phyloP scores from a whole-genome alignment of 179 eudicot species.

The Gypsophila paniculata region DNA sequence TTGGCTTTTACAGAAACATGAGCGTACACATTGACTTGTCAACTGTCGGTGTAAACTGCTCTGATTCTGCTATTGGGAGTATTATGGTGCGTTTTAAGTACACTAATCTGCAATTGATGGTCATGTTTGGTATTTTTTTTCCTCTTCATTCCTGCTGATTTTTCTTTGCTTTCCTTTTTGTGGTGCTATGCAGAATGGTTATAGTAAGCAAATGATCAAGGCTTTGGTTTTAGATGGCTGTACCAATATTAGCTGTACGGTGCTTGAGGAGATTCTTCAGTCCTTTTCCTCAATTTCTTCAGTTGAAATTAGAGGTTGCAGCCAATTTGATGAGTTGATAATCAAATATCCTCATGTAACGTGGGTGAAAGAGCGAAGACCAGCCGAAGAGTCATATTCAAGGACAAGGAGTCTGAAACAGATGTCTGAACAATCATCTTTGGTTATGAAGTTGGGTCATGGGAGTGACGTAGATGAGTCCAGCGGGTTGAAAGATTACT shows the following conservation, averaged over 20 bases:
- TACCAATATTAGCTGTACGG: constrained; percentile 51
- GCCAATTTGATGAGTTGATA: constrained; percentile 69
- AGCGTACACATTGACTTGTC: constrained; percentile 65
- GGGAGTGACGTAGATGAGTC: constrained; percentile 70
- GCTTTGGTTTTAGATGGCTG: constrained; percentile 73
- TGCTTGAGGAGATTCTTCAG: constrained; percentile 66
- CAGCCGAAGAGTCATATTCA: constrained; percentile 29
- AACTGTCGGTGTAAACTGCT: constrained; percentile 54
- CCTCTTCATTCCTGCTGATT: constrained; percentile 7
- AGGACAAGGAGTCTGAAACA: constrained; percentile 51
- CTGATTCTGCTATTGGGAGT: constrained; percentile 47
- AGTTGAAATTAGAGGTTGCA: constrained; percentile 85
- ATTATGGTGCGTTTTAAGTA: constrained; percentile 51
- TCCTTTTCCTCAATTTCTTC: constrained; percentile 54
- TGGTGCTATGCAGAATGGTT: constrained; percentile 61
- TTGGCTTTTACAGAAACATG: constrained; percentile 54
- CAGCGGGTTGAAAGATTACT: constrained; percentile 80
- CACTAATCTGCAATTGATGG: not conserved
- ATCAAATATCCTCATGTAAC: constrained; percentile 56
- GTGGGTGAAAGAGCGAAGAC: constrained; percentile 53
- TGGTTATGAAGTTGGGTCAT: constrained; percentile 36
- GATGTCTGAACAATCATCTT: constrained; percentile 39
- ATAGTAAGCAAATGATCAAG: constrained; percentile 59
- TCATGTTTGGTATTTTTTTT: not conserved
- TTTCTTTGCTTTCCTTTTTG: constrained; percentile 5